Conservation (phyloP, 768 basidiomycete genomes). For the Podaxis rugospora region DNA sequence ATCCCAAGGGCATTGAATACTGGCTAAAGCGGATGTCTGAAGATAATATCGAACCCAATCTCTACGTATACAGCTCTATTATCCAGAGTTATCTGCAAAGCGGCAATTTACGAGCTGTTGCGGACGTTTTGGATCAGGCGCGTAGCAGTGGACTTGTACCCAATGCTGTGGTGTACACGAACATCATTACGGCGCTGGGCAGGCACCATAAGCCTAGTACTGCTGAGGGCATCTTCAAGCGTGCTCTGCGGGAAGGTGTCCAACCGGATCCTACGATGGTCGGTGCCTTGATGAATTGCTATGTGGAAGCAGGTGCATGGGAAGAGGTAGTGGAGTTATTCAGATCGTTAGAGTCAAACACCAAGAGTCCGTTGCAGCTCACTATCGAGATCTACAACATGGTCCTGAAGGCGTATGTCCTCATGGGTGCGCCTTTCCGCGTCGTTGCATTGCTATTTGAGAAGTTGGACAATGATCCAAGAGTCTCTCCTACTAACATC, state of each 20-base stretch:
- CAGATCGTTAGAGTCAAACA: constrained; percentile 29
- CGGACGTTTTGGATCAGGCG: constrained; percentile 58
- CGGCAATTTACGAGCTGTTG: constrained; percentile 51
- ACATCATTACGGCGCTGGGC: constrained; percentile 63
- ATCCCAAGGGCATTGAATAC: constrained; percentile 42
- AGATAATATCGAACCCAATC: constrained; percentile 48
- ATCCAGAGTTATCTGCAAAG: constrained; percentile 50
- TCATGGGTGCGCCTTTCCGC: constrained; percentile 72
- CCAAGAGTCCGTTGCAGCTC: constrained; percentile 25
- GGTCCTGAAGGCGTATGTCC: constrained; percentile 79
- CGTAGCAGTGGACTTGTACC: constrained; percentile 41
- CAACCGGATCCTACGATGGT: constrained; percentile 63
- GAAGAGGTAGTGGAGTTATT: constrained; percentile 66
- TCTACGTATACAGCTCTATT: constrained; percentile 54
- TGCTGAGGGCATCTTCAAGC: constrained; percentile 64
- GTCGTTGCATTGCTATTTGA: constrained; percentile 60
- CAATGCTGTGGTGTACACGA: constrained; percentile 55
- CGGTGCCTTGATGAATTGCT: constrained; percentile 73
- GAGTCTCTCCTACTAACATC: constrained; percentile 52
- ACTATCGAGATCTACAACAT: constrained; percentile 69
- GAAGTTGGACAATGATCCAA: constrained; percentile 38
- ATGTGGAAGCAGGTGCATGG: constrained; percentile 82
- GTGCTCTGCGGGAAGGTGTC: constrained; percentile 58
- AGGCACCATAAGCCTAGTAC: constrained; percentile 54
- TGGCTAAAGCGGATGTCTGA: constrained; percentile 51